Evolutionary conservation across 306 rosid species (phyloP).

Genomic region (Chamaecrista fasciculata): DNA sequence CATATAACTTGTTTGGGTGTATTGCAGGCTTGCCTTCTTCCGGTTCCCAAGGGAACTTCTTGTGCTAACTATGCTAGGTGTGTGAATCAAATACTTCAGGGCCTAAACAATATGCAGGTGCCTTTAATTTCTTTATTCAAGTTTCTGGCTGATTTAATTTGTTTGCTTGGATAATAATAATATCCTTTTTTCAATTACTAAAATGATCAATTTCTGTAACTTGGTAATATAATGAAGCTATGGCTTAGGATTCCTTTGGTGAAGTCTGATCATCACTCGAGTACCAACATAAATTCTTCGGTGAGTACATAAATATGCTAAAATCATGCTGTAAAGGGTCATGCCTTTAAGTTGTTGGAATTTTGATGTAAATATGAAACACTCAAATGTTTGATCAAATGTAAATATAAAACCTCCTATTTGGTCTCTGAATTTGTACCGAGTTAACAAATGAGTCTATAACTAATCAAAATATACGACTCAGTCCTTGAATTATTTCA

Average conservation of each 20-base stretch:
- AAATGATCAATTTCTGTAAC: conserved; percentile 20
- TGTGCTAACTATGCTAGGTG: conserved; percentile 47
- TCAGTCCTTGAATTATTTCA: too few species aligned
- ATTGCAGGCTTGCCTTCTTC: conserved; percentile 96
- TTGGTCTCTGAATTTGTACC: too few species aligned
- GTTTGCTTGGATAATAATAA: too few species aligned
- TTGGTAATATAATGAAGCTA: conserved; percentile 53
- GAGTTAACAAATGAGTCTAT: too few species aligned
- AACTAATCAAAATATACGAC: too few species aligned
- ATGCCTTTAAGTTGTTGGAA: neutral
- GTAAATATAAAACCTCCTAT: too few species aligned
- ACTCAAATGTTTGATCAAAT: too few species aligned
- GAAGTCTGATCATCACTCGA: conserved; percentile 59
- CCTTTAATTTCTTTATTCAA: conserved; percentile 17
- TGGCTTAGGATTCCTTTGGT: conserved; percentile 90
- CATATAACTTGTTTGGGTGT: conserved; percentile 25
- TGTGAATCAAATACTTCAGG: conserved; percentile 82
- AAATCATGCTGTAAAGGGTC: neutral
- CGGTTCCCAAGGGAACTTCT: conserved; percentile 76
- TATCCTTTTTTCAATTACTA: conserved; percentile 23
- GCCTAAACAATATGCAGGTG: conserved; percentile 80
- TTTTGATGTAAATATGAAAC: too few species aligned
- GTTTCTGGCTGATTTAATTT: neutral
- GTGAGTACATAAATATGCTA: conserved; percentile 56
- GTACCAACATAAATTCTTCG: conserved; percentile 39